Evolutionary conservation across 768 basidiomycete species (phyloP).

Genomic region (Collybia mongolica): DNA sequence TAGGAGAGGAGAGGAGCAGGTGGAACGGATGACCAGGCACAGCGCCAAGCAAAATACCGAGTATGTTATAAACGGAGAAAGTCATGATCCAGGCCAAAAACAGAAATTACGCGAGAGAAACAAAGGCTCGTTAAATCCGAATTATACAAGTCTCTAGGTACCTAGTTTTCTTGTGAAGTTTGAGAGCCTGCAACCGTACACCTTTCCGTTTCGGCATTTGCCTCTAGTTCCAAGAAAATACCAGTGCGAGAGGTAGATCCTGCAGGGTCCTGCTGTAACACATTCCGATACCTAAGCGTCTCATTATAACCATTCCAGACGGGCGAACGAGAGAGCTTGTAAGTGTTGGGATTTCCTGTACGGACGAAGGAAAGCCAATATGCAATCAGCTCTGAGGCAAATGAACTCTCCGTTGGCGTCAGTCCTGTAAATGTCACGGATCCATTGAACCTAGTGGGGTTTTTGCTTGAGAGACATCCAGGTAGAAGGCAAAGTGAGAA

Average conservation of each 20-base stretch:
- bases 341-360: constrained; percentile 51
- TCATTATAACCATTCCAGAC: constrained; percentile 42
- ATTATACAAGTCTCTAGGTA: no score
- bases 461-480: not conserved
- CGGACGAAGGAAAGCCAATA: constrained; percentile 71
- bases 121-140: no score
- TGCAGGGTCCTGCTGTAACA: constrained; percentile 38
- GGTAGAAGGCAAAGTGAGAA: constrained; percentile 33
- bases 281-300: constrained; percentile 32
- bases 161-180: no score
- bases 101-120: no score
- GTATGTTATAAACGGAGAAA: no score
- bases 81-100: no score
- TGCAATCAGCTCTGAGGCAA: constrained; percentile 58
- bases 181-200: constrained; percentile 20
- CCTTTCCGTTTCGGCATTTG: constrained; percentile 30
- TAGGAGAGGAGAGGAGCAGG: no score
- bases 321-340: constrained; percentile 51
- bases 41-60: no score
- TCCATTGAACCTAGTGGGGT: constrained; percentile 44
- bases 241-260: constrained; percentile 31
- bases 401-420: constrained; percentile 45
- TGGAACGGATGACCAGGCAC: no score
- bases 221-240: constrained; percentile 39
- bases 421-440: constrained; percentile 13